A percentile compares a stretch with the other conserved stretches of the same genome.
phyloP scores from a whole-genome alignment of 2,329 filamentous ascomycete genomes.

The Xylariaceae sp. region DNA sequence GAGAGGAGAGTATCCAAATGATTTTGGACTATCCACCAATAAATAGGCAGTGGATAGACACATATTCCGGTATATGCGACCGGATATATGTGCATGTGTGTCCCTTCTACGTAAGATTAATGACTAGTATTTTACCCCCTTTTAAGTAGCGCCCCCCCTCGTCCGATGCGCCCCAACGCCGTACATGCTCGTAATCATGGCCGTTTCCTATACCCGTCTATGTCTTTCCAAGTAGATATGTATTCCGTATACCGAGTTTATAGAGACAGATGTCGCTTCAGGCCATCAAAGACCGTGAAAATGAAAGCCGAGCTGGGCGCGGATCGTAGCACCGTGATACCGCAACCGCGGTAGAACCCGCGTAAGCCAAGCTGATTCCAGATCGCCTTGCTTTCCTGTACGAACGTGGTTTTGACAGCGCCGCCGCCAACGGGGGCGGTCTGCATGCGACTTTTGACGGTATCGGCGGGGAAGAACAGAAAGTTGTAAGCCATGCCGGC shows the following conservation, averaged over 20 bases:
- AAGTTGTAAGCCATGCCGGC: slow-evolving; percentile 97
- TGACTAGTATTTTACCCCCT: neutral
- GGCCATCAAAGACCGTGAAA: slow-evolving; percentile 86
- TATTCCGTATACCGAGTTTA: slow-evolving; percentile 20
- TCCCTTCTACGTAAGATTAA: slow-evolving; percentile 7
- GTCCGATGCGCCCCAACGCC: slow-evolving; percentile 18
- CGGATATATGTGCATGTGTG: neutral
- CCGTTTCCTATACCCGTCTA: slow-evolving; percentile 18
- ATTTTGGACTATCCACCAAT: neutral
- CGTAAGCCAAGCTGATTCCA: slow-evolving; percentile 78
- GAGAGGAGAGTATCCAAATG: neutral
- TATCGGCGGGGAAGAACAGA: slow-evolving; percentile 93
- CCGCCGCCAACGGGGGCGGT: slow-evolving; percentile 65
- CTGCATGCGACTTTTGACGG: slow-evolving; percentile 95
- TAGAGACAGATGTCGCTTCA: slow-evolving; percentile 64
- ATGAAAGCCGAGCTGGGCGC: slow-evolving; percentile 98
- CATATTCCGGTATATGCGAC: slow-evolving; percentile 1
- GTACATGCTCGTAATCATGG: slow-evolving; percentile 12
- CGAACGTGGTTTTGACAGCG: slow-evolving; percentile 60
- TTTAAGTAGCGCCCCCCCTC: neutral
- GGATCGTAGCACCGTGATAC: slow-evolving; percentile 81
- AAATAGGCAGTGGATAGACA: slow-evolving; percentile 1
- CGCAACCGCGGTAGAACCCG: slow-evolving; percentile 89
- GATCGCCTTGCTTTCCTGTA: slow-evolving; percentile 63
- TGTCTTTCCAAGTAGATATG: neutral